Evolutionary conservation across 2,329 filamentous ascomycete species (phyloP).

Genomic region (Hirsutella minnesotensis): DNA sequence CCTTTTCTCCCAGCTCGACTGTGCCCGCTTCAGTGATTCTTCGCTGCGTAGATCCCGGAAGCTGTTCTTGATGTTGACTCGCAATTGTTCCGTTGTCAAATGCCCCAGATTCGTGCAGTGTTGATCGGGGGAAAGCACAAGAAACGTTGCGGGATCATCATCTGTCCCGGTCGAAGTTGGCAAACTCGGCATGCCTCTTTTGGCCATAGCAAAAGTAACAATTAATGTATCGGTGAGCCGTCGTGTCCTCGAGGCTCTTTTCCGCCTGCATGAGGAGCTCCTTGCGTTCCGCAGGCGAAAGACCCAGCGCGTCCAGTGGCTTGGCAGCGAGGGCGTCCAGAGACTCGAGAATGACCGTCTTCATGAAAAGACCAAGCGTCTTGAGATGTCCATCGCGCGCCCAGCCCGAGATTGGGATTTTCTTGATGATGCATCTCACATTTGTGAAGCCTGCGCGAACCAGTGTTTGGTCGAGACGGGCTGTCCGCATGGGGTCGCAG

Average conservation of each 20-base stretch:
- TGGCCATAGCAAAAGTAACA: constrained; percentile 31
- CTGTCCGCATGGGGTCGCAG: constrained; percentile 23
- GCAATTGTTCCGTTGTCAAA: too few relatives aligned
- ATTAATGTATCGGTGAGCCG: constrained; percentile 30
- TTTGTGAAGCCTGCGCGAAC: constrained; percentile 31
- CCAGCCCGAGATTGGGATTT: constrained; percentile 35
- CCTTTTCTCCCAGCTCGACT: too few relatives aligned
- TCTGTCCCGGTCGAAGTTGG: too few relatives aligned
- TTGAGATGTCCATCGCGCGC: constrained; percentile 26
- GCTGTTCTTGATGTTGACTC: too few relatives aligned
- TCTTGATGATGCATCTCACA: constrained; percentile 27
- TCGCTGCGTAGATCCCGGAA: too few relatives aligned
- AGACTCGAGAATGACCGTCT: constrained; percentile 26
- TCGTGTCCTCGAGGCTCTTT: constrained; percentile 20
- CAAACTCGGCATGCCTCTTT: constrained; percentile 14
- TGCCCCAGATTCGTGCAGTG: too few relatives aligned
- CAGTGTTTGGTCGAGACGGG: constrained; percentile 22
- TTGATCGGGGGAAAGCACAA: too few relatives aligned
- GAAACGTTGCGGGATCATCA: too few relatives aligned
- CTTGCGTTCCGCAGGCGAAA: constrained; percentile 20
- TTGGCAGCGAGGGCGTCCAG: constrained; percentile 29
- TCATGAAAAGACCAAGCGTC: constrained; percentile 31
- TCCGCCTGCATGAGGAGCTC: constrained; percentile 18
- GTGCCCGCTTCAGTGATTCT: too few relatives aligned
- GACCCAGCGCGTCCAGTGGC: constrained; percentile 25